A percentile compares a stretch with the other conserved stretches of the same genome.
Evolutionary conservation across 1,284 basidiomycete species (phyloP).

Genomic region (Vanrija sp.): DNA sequence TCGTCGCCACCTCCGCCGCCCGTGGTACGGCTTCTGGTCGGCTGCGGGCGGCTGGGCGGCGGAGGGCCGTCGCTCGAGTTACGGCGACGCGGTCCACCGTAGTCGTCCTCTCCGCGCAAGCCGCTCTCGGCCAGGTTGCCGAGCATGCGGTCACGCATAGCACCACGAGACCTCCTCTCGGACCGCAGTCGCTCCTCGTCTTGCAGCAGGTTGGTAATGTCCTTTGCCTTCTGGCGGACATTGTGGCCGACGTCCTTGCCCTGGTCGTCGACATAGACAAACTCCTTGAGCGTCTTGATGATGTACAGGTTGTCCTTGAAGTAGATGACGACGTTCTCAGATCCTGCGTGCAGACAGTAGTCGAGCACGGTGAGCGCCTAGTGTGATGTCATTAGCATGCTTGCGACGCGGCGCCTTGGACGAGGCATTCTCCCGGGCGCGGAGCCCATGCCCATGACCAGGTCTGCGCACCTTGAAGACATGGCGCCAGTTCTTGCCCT

Average conservation of each 20-base stretch:
- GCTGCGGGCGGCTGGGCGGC: neutral
- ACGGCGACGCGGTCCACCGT: conserved; percentile 28
- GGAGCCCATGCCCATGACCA: neutral
- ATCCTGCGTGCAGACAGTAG: conserved; percentile 93
- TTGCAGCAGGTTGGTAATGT: conserved; percentile 92
- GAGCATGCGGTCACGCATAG: conserved; percentile 93
- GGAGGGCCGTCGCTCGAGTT: neutral
- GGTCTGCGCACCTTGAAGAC: conserved; percentile 79
- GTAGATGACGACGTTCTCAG: conserved; percentile 97
- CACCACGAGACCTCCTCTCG: conserved; percentile 73
- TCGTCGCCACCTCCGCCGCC: conserved; percentile 63
- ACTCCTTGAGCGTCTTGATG: conserved; percentile 98
- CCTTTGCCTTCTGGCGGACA: conserved; percentile 98
- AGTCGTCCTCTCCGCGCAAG: conserved; percentile 51
- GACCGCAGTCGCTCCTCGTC: conserved; percentile 82
- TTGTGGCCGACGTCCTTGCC: conserved; percentile 98
- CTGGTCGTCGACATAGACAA: conserved; percentile 93
- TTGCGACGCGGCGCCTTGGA: neutral
- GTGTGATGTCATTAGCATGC: neutral
- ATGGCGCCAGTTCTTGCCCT: conserved; percentile 99
- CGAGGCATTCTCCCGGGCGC: no score
- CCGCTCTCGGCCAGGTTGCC: conserved; percentile 53
- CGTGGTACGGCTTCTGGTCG: conserved; percentile 15
- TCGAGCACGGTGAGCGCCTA: conserved; percentile 92
- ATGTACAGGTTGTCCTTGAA: conserved; percentile 97